These are phyloP conservation scores for Royoungia palumana DNA, from an alignment of 768 basidiomycete species.

Conservation along the genomic window DNA sequence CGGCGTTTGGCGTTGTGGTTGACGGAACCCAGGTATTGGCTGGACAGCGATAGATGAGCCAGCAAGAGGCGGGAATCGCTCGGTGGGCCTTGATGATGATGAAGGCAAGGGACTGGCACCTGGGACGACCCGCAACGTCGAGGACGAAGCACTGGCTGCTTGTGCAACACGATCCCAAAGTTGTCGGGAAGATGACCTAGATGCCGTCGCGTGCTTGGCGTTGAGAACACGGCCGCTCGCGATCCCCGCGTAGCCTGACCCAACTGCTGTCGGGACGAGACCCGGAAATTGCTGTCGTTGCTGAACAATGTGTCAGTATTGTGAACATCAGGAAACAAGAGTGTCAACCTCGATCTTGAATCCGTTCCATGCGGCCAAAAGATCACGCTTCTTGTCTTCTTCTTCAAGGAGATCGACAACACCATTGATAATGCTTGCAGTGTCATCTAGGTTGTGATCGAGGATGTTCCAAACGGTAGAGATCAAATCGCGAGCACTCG, in stretches of 20 bases:
- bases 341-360: conserved; percentile 85
- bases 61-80: conserved; percentile 32
- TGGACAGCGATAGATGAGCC: background rate
- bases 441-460: conserved; percentile 64
- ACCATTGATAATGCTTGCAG: conserved; percentile 67
- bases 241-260: conserved; percentile 74
- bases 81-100: conserved; percentile 28
- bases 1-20: conserved; percentile 53
- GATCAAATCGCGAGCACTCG: conserved; percentile 79
- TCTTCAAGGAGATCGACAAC: conserved; percentile 79
- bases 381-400: conserved; percentile 75
- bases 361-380: conserved; percentile 76
- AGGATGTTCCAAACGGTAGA: conserved; percentile 84
- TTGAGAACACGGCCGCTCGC: conserved; percentile 80
- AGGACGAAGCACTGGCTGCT: conserved; percentile 56
- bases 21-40: conserved; percentile 31
- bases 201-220: conserved; percentile 70
- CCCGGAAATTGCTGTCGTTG: conserved; percentile 87
- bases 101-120: conserved; percentile 13
- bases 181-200: conserved; percentile 59
- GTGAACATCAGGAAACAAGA: background rate
- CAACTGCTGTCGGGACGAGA: conserved; percentile 53
- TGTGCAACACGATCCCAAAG: conserved; percentile 87
- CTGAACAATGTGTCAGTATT: conserved; percentile 34
- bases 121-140: conserved; percentile 29